Base-by-base conservation (phyloP, 371 early-diverging fungal species). In the Mucor irregularis region DNA sequence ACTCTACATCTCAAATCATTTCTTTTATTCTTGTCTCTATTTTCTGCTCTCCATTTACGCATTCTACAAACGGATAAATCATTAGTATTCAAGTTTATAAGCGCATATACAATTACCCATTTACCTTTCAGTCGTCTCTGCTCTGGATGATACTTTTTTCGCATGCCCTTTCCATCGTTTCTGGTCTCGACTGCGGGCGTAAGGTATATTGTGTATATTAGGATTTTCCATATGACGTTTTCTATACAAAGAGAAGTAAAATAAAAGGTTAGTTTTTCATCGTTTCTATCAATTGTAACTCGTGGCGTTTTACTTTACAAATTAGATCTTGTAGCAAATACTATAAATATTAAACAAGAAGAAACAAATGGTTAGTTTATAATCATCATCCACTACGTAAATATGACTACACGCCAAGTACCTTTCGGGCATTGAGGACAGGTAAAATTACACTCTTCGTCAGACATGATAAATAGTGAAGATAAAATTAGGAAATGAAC, bases 1-100 rank as follows among this genome's bases (percentile, higher is more conserved):
- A 88, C 88, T 37, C 88, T 83, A 49, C 87, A 88, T 10, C 88
- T 73, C 56, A 86, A 66, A 53, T 88, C 88, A 48, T 88, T 88
- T 50, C 79, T 68, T 39, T 80, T 72, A 49, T 88, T 84, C 47
- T 84, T 84, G 42, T 84, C 85, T 43, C 72, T 73, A 30, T 84
- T 84, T 55, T 81, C 76, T 11, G 85, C 76, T 45, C 85, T 58
- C 85, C 85, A 84, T 46, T 82, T 68, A 21, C 85, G 71, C 85
- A 84, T 84, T 51, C 84, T 63, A 46, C 26, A 34, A 34, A 10
- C 4, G n/a, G 10, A n/a, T 14, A 10, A 34, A 14, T n/a, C 10
- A n/a, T 9, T 11, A 1, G 14, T 34, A 13, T 34, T 34, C 13
- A 4, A 14, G 10, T 34, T 34, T 34, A n/a, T n/a, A n/a, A n/a